phyloP scores from a whole-genome alignment of 2,329 filamentous ascomycete genomes.

The Chaetomiaceae sp. region DNA sequence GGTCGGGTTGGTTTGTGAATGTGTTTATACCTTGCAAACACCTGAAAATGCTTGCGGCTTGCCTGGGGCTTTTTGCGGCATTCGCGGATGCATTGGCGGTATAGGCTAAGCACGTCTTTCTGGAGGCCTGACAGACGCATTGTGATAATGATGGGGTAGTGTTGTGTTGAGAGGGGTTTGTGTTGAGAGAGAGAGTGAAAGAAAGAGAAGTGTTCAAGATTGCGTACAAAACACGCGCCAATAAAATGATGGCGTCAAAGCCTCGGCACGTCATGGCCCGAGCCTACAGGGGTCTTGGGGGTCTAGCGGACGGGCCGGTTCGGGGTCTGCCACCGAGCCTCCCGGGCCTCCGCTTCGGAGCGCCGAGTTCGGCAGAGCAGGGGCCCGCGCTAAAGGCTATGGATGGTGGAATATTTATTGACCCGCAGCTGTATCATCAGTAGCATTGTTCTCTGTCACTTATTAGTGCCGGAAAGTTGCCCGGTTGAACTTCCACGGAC shows the following conservation, averaged over 20 bases:
- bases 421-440: not conserved
- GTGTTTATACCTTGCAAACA: constrained; percentile 56
- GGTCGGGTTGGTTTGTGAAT: too few relatives aligned
- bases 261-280: constrained; percentile 18
- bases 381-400: not conserved
- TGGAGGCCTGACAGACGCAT: constrained; percentile 79
- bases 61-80: constrained; percentile 68
- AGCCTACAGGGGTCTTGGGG: constrained; percentile 8
- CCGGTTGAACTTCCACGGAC: not conserved
- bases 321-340: not conserved
- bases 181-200: not conserved
- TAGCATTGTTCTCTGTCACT: too few relatives aligned
- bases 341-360: constrained; percentile 7
- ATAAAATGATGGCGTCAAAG: not conserved
- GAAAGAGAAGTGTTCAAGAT: not conserved
- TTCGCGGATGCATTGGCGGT: constrained; percentile 79
- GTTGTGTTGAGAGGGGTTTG: not conserved
- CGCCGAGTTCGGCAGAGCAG: constrained; percentile 8
- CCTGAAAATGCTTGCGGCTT: constrained; percentile 57
- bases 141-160: not conserved
- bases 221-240: too few relatives aligned
- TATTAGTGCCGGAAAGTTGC: not conserved
- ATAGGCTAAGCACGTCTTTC: constrained; percentile 79
- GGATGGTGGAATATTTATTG: constrained; percentile 15
- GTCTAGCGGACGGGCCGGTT: constrained; percentile 3